A percentile compares a stretch with the other conserved stretches of the same genome.
Evolutionary conservation across 192 early-diverging fungal genomes (phyloP).

Genomic region (Coemansia asiatica): DNA sequence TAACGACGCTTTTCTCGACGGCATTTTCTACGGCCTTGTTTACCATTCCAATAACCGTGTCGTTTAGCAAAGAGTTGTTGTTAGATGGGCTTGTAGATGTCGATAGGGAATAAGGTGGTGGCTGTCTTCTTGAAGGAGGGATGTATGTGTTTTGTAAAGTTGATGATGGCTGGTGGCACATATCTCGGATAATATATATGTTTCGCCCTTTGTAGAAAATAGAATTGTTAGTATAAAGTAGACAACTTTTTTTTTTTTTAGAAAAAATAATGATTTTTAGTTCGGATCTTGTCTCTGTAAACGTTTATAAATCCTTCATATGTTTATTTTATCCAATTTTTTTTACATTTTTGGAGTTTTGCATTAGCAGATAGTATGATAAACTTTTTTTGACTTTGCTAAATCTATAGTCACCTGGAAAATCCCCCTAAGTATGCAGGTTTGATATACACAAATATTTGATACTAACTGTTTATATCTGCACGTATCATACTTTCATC

Average conservation of each 20-base stretch:
- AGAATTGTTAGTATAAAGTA: background rate
- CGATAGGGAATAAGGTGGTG: background rate
- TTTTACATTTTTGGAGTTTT: no score
- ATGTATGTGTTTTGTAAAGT: background rate
- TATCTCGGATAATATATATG: background rate
- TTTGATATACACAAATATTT: no score
- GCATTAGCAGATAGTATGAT: no score
- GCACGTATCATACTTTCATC: background rate
- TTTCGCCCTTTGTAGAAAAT: background rate
- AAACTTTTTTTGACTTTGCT: background rate
- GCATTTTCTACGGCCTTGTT: background rate
- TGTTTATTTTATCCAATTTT: background rate
- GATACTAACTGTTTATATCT: background rate
- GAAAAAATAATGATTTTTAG: no score
- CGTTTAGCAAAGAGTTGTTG: background rate
- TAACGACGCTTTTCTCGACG: background rate
- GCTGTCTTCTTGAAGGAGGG: background rate
- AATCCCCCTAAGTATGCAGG: conserved; percentile 1
- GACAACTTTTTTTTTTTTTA: background rate
- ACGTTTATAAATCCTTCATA: background rate
- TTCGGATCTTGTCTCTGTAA: no score
- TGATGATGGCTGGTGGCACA: background rate
- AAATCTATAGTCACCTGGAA: background rate
- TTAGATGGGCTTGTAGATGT: background rate
- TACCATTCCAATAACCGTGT: background rate